Base-by-base conservation (phyloP, 2,329 filamentous ascomycete genomes). In the Ophiostoma perfectum region DNA sequence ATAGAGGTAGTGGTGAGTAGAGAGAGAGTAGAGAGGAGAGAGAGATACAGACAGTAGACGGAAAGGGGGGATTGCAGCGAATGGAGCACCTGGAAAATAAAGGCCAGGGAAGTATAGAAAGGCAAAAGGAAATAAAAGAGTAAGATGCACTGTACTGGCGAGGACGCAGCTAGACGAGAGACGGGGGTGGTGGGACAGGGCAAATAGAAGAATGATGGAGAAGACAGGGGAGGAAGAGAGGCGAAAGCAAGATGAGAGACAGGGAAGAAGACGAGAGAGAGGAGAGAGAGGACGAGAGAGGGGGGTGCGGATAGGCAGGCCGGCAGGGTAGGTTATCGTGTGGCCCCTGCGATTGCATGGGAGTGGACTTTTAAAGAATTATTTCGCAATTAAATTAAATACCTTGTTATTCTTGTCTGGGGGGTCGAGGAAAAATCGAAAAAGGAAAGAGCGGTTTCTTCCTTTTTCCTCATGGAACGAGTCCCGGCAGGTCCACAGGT, bases 251-350 rank as follows among this genome's bases (percentile, higher is more conserved):
- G 27, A 27, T 27, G 27, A 27, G 38, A 62, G 38, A 62, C 36
- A 42, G 38, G 5, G 58, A n/a, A 27, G 27, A 52, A 18, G 49
- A 52, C 14, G 49, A 18, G 14, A 52, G 16, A n/a, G 16, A 12
- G 18, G 60, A 18, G 14, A n/a, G 39, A 55, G 4, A 27, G 18
- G 18, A 11, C 12, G 14, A 27, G 11, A 12, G 52, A 11, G 27
- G 60, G 60, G 60, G 7, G 60, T 63, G 60, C 9, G 38, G 5
- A 60, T 44, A 66, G 39, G 39, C 39, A 42, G 14, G 6, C 27
- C 11, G 18, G 47, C 18, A 63, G 36, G 65, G 52, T 62, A 47
- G 44, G 60, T 47, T 64, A 66, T 65, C 45, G 58, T 36, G 39
- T 18, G 27, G 11, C 39, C 39, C 60, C 60, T 63, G 38, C 39